Evolutionary conservation across 352 stramenopile genomes (phyloP).

Genomic region (Globisporangium apiculatum): DNA sequence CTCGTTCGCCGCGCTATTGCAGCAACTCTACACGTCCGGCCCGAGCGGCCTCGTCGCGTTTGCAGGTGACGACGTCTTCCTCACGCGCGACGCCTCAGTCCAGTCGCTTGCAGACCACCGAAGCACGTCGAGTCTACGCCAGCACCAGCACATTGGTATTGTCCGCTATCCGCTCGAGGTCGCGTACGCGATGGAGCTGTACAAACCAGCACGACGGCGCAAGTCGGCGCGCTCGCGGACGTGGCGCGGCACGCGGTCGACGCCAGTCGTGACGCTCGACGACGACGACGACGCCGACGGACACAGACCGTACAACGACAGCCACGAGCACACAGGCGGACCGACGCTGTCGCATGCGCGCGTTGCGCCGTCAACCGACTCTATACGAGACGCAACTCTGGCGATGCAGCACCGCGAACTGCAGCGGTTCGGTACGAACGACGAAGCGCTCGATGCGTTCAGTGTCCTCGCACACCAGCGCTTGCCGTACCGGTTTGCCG

Average conservation of each 20-base stretch:
- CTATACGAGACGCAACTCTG: background rate
- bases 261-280: conserved; percentile 6
- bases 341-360: background rate
- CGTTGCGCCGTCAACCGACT: background rate
- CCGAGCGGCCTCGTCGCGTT: conserved; percentile 36
- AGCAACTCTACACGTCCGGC: conserved; percentile 44
- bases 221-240: background rate
- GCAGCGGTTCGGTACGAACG: background rate
- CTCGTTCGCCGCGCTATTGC: conserved; percentile 28
- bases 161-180: conserved; percentile 8
- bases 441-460: background rate
- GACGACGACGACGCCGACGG: background rate
- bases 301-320: no score
- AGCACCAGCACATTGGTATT: background rate
- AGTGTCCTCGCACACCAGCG: background rate
- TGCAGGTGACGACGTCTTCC: conserved; percentile 37
- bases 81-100: conserved; percentile 15
- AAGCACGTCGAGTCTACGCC: background rate
- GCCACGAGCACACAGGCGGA: no score
- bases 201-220: background rate
- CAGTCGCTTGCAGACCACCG: background rate
- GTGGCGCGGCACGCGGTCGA: background rate
- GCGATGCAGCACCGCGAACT: background rate
- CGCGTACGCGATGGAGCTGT: conserved; percentile 12
- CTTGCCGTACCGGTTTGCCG: conserved; percentile 3